A percentile compares a stretch with the other conserved stretches of the same genome.
Conservation (phyloP, 768 basidiomycete genomes). For the Russula lepida region DNA sequence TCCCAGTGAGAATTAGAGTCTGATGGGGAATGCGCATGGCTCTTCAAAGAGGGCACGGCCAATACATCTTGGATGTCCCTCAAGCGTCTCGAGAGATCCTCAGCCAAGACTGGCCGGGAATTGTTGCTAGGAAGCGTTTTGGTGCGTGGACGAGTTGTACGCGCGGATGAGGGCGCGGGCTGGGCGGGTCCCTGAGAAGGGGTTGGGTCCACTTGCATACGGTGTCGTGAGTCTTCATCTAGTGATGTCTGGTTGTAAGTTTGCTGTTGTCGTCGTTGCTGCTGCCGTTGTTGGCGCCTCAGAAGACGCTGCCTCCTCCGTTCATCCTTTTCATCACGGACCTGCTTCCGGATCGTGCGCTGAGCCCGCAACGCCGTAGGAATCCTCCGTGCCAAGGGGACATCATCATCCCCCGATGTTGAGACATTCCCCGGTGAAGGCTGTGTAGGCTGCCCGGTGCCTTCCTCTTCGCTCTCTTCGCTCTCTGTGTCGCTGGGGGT, state of each 20-base stretch:
- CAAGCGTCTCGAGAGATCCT: constrained; percentile 19
- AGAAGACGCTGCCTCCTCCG: constrained; percentile 33
- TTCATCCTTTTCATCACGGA: constrained; percentile 57
- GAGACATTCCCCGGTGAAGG: constrained; percentile 1
- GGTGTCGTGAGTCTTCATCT: background rate
- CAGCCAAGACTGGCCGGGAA: constrained; percentile 9
- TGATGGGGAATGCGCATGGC: background rate
- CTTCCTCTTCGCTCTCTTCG: constrained; percentile 39
- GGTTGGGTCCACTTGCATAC: background rate
- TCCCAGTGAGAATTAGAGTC: constrained; percentile 8
- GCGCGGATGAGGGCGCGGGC: background rate
- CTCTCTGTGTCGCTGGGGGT: constrained; percentile 28
- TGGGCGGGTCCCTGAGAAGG: background rate
- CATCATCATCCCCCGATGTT: constrained; percentile 48
- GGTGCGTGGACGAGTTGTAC: constrained; percentile 11
- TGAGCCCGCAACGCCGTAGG: constrained; percentile 81
- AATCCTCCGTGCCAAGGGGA: constrained; percentile 75
- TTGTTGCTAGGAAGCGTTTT: constrained; percentile 18
- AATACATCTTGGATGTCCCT: constrained; percentile 11
- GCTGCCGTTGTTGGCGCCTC: constrained; percentile 21
- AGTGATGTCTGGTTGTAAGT: background rate
- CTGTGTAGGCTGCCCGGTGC: background rate
- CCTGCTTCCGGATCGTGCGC: constrained; percentile 64
- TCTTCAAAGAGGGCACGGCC: background rate
- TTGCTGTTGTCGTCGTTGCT: background rate